Evolutionary conservation across 176 grass and related monocot genomes (phyloP), one percentile per base, ranked within the genome.

Genomic region (Musa schizocarpa): DNA sequence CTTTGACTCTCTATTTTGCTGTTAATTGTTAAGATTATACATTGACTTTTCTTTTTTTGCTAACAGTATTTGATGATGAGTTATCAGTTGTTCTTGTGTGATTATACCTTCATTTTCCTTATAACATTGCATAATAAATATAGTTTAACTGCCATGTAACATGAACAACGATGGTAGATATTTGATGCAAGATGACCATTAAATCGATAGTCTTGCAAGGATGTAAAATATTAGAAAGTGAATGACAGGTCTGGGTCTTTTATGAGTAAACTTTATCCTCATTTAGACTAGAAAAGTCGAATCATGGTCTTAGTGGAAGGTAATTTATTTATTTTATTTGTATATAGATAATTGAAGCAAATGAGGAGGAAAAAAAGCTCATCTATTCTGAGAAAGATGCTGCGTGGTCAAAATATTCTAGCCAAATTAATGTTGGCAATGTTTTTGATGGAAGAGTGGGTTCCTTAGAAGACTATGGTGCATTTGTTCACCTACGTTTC

Each of bases 321-420:
- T 43, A 43, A 43, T 43, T 56, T 54, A 50, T 17, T 54, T 55
- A 12, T 27, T 26, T 52, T 13, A 14, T 9, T 17, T 19, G 14
- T 62, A 13, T 87, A 8, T 80, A 97, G 94, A 84, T 97, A 1
- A 25, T 77, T 63, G 88, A 93, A 55, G 88, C 71, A 63, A 91
- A 78, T 34, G 94, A 98, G 61, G 88, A 88, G 34, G 85, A 85
- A 85, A 93, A 81, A 80, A 90, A 86, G 34, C 88, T 98, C 77
- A 87, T 98, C 10, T 86, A 93, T 71, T 98, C 94, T 43, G 94
- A 98, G 63, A 98, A 89, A 81, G 86, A 88, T 69, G 94, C 94
- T 1, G 67, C 77, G 72, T 98, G 90, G 88, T 83, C 84, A 17
- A 81, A 65, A 0, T 89, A 93, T 53, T 82, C 86, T 80, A 85